These are phyloP conservation scores for Chlamydomonas incerta DNA, from an alignment of 139 green algal genomes.

Conservation along the genomic window DNA sequence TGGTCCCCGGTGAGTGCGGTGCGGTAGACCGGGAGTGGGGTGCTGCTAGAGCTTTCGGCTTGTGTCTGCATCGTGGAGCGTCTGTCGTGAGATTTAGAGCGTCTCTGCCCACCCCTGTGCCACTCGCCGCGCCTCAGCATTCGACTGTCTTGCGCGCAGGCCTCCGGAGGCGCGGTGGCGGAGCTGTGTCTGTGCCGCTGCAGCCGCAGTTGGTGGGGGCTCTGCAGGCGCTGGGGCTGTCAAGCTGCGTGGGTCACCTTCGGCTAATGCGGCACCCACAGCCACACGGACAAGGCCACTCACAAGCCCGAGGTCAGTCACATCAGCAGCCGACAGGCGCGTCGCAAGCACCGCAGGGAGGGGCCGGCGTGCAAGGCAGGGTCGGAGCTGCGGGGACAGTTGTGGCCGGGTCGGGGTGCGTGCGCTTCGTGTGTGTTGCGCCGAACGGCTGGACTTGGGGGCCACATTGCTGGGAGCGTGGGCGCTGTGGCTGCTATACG, in stretches of 20 bases:
- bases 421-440: too few relatives aligned
- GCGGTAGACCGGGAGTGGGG: not conserved
- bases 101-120: too few relatives aligned
- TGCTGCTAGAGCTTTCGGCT: too few relatives aligned
- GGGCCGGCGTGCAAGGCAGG: not conserved
- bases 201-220: constrained; percentile 12
- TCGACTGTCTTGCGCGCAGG: not conserved
- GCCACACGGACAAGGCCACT: too few relatives aligned
- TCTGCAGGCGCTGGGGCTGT: constrained; percentile 61
- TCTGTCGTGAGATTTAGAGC: too few relatives aligned
- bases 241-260: constrained; percentile 58
- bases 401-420: too few relatives aligned
- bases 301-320: too few relatives aligned
- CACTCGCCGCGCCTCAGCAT: not conserved
- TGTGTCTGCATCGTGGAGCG: not conserved
- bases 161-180: not conserved
- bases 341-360: not conserved
- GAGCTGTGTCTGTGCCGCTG: not conserved
- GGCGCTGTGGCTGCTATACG: too few relatives aligned
- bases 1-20: not conserved
- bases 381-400: not conserved
- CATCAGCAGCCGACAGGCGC: too few relatives aligned
- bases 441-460: too few relatives aligned
- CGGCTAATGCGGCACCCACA: constrained; percentile 52
- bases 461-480: too few relatives aligned